Evolutionary conservation across 2,329 filamentous ascomycete genomes (phyloP), one percentile per base, ranked within the genome.

Genomic region (Monilinia aucupariae): DNA sequence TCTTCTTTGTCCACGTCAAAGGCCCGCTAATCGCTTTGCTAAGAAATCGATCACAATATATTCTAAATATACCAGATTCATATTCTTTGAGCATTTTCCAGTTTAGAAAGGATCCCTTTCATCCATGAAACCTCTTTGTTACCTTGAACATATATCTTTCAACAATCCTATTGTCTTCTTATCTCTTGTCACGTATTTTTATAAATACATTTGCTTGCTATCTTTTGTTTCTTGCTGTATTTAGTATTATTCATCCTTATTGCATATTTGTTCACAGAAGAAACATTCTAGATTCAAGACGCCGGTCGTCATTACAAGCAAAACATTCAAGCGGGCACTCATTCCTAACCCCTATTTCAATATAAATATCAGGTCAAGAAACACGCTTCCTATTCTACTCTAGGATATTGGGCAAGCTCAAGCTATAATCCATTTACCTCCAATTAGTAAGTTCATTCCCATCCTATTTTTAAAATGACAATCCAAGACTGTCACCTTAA

Each of bases 401-500:
- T 13, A 25, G 20, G 37, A 45, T 15, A 53, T 62, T 62, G 60
- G 52, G 52, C 51, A 50, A 52, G 51, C 22, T 22, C 51, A 43
- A 58, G 20, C 32, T 17, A 32, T 9, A 9, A 25, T 47, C 10
- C 17, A 30, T 34, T 13, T 13, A 34, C 43, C 49, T 49, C 4
- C 17, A 45, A 48, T 25, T 15, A 39, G 52, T 58, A 62, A 62
- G 43, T 56, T 39, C 9, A 3, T 41, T 41, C 37, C 6, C 10
- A 15, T 58, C 25, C 17, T 8, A 10, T 41, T 20, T 30, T 49
- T 43, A 50, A n/a, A 6, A 62, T 62, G 60, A 58, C 45, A 13
- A 62, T 62, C 13, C 51, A 50, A 13, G 54, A 55, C 5, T 58
- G 60, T 3, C 43, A 62, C n/a, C 60, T 62, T 10, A 62, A 62